phyloP scores from a whole-genome alignment of 1,284 basidiomycete species.

The Ceratobasidium sp. region DNA sequence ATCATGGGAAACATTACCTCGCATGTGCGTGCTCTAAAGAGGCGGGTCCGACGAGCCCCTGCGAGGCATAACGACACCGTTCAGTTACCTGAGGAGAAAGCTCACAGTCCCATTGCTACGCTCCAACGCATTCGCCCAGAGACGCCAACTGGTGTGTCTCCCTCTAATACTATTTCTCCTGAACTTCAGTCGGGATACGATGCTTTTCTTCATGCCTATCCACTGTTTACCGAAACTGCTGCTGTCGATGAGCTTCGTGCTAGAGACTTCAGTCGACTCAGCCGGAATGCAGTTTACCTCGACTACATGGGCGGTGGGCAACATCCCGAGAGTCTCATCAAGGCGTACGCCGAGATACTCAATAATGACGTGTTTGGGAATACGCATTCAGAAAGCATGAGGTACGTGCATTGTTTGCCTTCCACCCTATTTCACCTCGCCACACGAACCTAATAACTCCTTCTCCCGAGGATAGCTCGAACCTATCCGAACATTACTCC shows the following conservation, averaged over 20 bases:
- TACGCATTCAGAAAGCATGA: conserved; percentile 83
- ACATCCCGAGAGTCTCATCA: conserved; percentile 80
- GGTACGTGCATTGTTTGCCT: conserved; percentile 62
- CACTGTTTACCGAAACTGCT: conserved; percentile 61
- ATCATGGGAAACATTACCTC: conserved; percentile 21
- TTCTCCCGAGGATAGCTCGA: conserved; percentile 66
- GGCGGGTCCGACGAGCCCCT: conserved; percentile 9
- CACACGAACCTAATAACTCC: conserved; percentile 23
- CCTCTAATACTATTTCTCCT: neutral
- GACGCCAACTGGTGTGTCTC: neutral
- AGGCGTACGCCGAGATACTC: conserved; percentile 76
- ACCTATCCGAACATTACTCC: conserved; percentile 73
- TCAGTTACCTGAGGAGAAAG: neutral
- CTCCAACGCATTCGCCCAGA: neutral
- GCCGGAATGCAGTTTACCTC: conserved; percentile 69
- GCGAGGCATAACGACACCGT: neutral
- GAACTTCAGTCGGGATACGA: conserved; percentile 51
- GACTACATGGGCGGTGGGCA: conserved; percentile 86
- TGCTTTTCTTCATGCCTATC: conserved; percentile 60
- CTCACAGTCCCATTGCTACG: neutral
- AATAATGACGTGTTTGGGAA: conserved; percentile 78
- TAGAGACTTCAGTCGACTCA: conserved; percentile 76
- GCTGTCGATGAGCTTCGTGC: conserved; percentile 78
- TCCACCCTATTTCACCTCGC: conserved; percentile 24
- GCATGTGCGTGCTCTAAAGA: neutral